phyloP scores from a whole-genome alignment of 306 rosid genomes.

The Pyrus betulifolia region DNA sequence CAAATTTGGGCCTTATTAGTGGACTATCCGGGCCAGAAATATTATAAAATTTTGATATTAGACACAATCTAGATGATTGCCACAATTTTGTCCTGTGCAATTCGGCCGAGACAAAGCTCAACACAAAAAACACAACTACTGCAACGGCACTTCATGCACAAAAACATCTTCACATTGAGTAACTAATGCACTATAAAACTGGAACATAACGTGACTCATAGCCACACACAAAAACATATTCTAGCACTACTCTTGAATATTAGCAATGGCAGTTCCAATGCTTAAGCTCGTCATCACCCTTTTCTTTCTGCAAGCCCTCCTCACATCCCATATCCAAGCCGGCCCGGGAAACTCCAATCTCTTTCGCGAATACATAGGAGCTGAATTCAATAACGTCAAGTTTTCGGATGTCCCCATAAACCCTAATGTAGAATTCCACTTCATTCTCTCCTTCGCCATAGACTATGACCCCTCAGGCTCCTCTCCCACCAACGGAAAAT shows the following conservation, averaged over 20 bases:
- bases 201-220: background rate
- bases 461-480: conserved; percentile 60
- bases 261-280: conserved; percentile 26
- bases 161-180: background rate
- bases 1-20: background rate
- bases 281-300: conserved; percentile 23
- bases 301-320: conserved; percentile 17
- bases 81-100: background rate
- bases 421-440: conserved; percentile 55
- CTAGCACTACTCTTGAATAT: background rate
- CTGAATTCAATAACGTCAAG: conserved; percentile 51
- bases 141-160: background rate
- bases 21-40: background rate
- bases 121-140: background rate
- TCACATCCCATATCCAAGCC: conserved; percentile 17
- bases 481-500: conserved; percentile 59
- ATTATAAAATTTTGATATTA: background rate
- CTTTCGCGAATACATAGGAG: conserved; percentile 79
- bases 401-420: conserved; percentile 63
- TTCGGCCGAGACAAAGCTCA: background rate
- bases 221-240: background rate
- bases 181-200: background rate
- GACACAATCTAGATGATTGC: background rate
- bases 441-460: conserved; percentile 70
- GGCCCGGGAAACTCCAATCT: conserved; percentile 29